Evolutionary conservation across 441 rosid genomes (phyloP), one percentile per base, ranked within the genome.

Genomic region (Geranium incanum): DNA sequence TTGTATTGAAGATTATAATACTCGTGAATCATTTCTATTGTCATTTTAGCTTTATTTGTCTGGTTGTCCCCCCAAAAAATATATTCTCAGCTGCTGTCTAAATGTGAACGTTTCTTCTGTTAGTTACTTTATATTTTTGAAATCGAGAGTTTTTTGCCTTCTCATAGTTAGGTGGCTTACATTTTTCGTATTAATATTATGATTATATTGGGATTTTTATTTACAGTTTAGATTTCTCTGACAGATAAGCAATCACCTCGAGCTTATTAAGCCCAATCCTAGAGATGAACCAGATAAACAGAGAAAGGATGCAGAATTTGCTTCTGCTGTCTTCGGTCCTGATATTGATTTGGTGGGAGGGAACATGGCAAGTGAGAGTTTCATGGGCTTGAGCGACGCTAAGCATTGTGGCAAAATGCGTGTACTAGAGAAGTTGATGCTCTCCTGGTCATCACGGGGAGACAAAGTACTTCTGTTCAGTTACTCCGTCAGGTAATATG

Each of bases 381-480:
- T 94, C 80, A 84, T 94, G 90, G 91, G 83, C 69, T 83, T 94
- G 60, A 94, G 95, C 68, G 89, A 91, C 76, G 88, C 86, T 71
- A 87, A 77, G 77, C 85, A 92, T 77, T 94, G 99, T 79, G 99
- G 99, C 37, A 94, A 94, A 85, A 94, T 92, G 99, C 84, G 86
- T 45, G 94, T 87, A 23, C 77, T 94, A 72, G 97, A 92, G 75
- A 92, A 94, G 77, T 75, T 94, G 71, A 85, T 94, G 93, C 77
- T 79, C 45, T 84, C 97, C 38, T 94, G 99, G 97, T 76, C 84
- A 66, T 84, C 83, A 71, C 83, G 78, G 78, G 97, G 97, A 60
- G 97, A 94, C 83, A 92, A 94, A 79, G 84, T 89, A 82, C 95
- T 94, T 79, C 86, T 94, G 13, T 92, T 94, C 77, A 94, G 99